phyloP scores from a whole-genome alignment of 805 yeast genomes.

The Metschnikowia borealis region DNA sequence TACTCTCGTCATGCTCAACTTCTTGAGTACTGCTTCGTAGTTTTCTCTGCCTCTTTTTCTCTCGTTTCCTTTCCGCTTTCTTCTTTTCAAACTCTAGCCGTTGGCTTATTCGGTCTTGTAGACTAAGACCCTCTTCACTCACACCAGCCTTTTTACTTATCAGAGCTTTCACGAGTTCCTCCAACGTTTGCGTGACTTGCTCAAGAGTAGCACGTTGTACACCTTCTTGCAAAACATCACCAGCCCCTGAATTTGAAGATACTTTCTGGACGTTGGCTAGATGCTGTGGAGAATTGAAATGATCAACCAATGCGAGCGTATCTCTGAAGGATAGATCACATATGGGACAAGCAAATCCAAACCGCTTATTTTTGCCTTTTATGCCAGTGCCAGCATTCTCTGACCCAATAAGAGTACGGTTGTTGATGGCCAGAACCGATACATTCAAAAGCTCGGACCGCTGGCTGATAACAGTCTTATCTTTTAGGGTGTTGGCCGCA shows the following conservation, averaged over 20 bases:
- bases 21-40: slow-evolving; percentile 8
- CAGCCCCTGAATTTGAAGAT: slow-evolving; percentile 11
- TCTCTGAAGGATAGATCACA: slow-evolving; percentile 84
- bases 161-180: slow-evolving; percentile 26
- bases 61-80: slow-evolving; percentile 25
- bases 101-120: slow-evolving; percentile 38
- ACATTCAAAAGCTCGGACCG: slow-evolving; percentile 28
- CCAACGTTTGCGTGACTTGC: slow-evolving; percentile 31
- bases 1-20: slow-evolving; percentile 12
- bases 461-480: slow-evolving; percentile 21
- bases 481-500: slow-evolving; percentile 4
- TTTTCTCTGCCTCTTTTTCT: slow-evolving; percentile 19
- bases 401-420: slow-evolving; percentile 32
- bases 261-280: slow-evolving; percentile 23
- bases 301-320: slow-evolving; percentile 76
- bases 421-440: slow-evolving; percentile 31
- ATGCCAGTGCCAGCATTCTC: slow-evolving; percentile 1
- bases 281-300: slow-evolving; percentile 74
- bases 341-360: slow-evolving; percentile 80
- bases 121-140: slow-evolving; percentile 22
- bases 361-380: slow-evolving; percentile 48
- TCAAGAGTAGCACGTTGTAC: slow-evolving; percentile 32
- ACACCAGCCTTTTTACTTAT: slow-evolving; percentile 11
- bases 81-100: slow-evolving; percentile 38
- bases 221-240: slow-evolving; percentile 29